phyloP scores from a whole-genome alignment of 1,284 basidiomycete species.

The Sanguinoderma infundibulare region DNA sequence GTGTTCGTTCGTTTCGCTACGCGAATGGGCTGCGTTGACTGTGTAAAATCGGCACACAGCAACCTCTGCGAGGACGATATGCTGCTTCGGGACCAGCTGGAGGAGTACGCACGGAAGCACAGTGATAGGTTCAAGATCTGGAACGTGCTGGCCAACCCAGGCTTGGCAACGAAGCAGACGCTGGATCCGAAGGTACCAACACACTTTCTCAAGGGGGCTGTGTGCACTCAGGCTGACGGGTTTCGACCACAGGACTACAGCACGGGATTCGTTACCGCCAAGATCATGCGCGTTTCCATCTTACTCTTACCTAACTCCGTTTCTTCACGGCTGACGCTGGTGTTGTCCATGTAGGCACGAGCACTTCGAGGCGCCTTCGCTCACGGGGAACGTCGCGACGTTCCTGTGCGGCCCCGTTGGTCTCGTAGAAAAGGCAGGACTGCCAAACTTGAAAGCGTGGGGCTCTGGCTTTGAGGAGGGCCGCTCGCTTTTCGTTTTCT shows the following conservation, averaged over 20 bases:
- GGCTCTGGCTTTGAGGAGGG: neutral
- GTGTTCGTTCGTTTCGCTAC: neutral
- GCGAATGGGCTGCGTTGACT: too few species aligned
- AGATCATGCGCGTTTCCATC: neutral
- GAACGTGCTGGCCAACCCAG: constrained; percentile 25
- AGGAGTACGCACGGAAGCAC: constrained; percentile 21
- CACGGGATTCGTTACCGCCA: neutral
- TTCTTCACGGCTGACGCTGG: neutral
- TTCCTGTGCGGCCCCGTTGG: neutral
- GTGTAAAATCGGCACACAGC: neutral
- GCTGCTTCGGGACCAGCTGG: constrained; percentile 24
- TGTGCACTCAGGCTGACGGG: neutral
- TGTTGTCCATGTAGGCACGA: neutral
- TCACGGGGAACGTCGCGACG: neutral
- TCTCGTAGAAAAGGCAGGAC: neutral
- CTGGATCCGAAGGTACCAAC: neutral
- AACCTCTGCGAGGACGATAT: constrained; percentile 32
- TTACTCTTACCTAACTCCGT: too few species aligned
- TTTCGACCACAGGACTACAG: neutral
- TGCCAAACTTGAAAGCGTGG: neutral
- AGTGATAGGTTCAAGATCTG: constrained; percentile 27
- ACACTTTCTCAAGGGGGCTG: too few species aligned
- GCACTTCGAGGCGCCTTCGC: neutral
- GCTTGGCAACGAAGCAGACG: constrained; percentile 12
- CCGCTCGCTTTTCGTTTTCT: neutral